These are phyloP conservation scores for Gloeostereum incarnatum DNA, from an alignment of 768 basidiomycete genomes.

Conservation along the genomic window DNA sequence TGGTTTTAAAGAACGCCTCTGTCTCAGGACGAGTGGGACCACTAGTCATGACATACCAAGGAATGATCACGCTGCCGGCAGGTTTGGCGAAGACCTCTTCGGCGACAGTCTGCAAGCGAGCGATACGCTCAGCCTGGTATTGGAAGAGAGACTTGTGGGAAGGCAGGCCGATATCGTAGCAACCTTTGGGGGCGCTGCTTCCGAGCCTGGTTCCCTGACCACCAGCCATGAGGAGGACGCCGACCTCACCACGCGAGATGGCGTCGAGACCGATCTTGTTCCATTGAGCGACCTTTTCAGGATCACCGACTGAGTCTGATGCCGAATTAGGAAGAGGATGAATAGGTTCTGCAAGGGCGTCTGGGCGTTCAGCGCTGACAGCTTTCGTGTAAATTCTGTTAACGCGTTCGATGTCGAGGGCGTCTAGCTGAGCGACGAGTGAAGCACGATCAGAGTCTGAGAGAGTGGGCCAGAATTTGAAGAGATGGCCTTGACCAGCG, in stretches of 20 bases:
- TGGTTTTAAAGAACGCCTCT: constrained; percentile 70
- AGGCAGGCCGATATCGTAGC: constrained; percentile 94
- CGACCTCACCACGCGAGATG: constrained; percentile 75
- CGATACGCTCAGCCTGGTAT: constrained; percentile 94
- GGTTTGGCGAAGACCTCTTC: constrained; percentile 43
- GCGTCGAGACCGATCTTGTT: constrained; percentile 70
- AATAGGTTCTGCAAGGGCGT: constrained; percentile 41
- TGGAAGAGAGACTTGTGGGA: constrained; percentile 94
- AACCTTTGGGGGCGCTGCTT: constrained; percentile 89
- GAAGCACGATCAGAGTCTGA: constrained; percentile 49
- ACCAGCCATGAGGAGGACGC: constrained; percentile 96
- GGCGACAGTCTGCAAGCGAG: constrained; percentile 71
- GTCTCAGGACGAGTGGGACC: constrained; percentile 89
- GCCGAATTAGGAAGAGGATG: constrained; percentile 76
- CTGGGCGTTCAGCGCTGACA: constrained; percentile 48
- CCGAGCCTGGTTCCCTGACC: constrained; percentile 96
- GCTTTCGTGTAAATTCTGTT: constrained; percentile 83
- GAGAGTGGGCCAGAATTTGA: constrained; percentile 79
- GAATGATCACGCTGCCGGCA: constrained; percentile 59
- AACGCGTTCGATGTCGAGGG: constrained; percentile 83
- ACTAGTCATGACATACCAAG: constrained; percentile 99
- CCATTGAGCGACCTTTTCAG: constrained; percentile 65
- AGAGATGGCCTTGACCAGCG: constrained; percentile 84
- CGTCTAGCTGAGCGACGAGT: constrained; percentile 63
- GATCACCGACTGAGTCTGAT: constrained; percentile 49